phyloP scores from a whole-genome alignment of 208 protist species.

The Leptomonas pyrrhocoris region DNA sequence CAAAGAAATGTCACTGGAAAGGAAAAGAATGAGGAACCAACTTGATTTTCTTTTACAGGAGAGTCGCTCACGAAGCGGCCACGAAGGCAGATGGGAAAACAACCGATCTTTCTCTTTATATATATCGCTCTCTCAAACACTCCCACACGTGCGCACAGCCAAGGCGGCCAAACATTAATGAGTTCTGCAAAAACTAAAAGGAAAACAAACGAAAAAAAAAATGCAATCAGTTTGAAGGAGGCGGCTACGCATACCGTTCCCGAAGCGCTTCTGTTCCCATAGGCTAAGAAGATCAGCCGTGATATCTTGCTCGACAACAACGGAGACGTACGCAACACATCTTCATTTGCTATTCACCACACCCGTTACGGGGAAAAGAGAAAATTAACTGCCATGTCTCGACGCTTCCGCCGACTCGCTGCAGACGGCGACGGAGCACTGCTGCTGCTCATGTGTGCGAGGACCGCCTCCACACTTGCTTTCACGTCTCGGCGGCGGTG shows the following conservation, averaged over 20 bases:
- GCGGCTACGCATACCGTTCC: not conserved
- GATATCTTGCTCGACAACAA: no score
- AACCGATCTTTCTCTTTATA: no score
- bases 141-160: no score
- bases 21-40: no score
- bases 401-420: slow-evolving; percentile 13
- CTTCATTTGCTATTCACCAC: not conserved
- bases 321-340: no score
- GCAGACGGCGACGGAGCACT: slow-evolving; percentile 3
- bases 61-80: not conserved
- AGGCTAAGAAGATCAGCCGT: no score
- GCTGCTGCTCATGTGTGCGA: slow-evolving; percentile 12
- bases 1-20: no score
- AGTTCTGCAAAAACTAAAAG: no score
- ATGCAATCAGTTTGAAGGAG: not conserved
- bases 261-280: no score
- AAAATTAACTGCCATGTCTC: slow-evolving; percentile 19
- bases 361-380: slow-evolving; percentile 6
- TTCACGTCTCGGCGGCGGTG: slow-evolving; percentile 17
- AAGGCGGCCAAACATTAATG: no score
- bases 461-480: slow-evolving; percentile 10
- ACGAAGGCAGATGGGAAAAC: not conserved
- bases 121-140: no score
- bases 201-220: not conserved
- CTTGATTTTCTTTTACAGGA: no score